Conservation (phyloP, 73 alveolate species). For the Symbiodinium pilosum region DNA sequence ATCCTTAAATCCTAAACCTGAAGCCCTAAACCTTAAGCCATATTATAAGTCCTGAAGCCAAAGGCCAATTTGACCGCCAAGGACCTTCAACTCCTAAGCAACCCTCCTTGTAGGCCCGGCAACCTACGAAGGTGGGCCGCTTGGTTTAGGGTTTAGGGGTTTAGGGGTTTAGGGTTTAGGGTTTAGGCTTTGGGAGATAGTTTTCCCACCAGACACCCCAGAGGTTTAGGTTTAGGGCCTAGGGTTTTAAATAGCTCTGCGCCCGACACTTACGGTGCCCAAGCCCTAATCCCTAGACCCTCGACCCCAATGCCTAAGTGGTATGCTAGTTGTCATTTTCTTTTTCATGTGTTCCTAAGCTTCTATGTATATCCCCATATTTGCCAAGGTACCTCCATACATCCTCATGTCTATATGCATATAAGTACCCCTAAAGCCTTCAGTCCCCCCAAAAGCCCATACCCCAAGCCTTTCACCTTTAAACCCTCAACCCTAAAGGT, state of each 20-base stretch:
- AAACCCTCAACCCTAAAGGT: not conserved
- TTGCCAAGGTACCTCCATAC: not conserved
- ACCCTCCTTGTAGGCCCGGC: constrained; percentile 29
- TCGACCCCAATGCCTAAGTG: not conserved
- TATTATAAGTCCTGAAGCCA: not conserved
- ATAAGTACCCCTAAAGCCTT: not conserved
- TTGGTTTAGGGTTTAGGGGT: not conserved
- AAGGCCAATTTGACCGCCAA: not conserved
- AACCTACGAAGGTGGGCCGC: constrained; percentile 46
- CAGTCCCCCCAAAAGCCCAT: not conserved
- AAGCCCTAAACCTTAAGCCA: not conserved
- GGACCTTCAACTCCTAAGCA: not conserved
- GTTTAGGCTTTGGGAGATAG: too few relatives aligned
- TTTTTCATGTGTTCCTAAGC: not conserved
- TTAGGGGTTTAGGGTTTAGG: too few relatives aligned
- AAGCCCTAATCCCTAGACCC: too few relatives aligned
- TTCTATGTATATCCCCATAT: too few relatives aligned
- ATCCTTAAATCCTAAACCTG: too few relatives aligned
- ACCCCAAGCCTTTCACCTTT: not conserved
- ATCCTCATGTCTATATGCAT: not conserved
- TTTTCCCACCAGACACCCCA: too few relatives aligned
- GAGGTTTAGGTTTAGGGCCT: too few relatives aligned
- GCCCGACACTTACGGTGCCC: too few relatives aligned
- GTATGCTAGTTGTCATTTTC: too few relatives aligned
- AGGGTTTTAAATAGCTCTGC: too few relatives aligned